Conservation (phyloP, 2,329 filamentous ascomycete genomes). For the Sphaerulina vaccinii region DNA sequence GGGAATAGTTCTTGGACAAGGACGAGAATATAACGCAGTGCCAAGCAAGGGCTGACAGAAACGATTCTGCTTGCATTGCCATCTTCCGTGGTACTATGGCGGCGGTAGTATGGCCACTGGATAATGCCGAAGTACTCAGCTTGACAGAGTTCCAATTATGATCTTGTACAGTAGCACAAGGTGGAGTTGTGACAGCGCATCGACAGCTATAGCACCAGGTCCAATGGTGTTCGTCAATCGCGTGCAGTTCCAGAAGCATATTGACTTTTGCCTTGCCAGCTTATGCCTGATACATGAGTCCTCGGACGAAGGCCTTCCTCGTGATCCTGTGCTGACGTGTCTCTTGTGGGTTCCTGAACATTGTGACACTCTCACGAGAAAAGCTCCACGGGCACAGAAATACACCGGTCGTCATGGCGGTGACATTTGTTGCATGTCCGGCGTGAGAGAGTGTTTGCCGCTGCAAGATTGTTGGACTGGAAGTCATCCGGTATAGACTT, state of each 20-base stretch:
- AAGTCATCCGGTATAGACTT: not conserved
- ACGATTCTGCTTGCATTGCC: no score
- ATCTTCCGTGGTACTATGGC: no score
- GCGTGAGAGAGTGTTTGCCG: not conserved
- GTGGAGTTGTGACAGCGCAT: slow-evolving; percentile 8
- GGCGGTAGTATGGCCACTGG: no score
- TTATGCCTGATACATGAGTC: not conserved
- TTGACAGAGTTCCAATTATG: not conserved
- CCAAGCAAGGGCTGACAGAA: no score
- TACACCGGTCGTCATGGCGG: no score
- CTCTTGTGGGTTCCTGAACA: slow-evolving; percentile 2
- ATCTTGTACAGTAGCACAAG: not conserved
- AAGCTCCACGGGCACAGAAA: not conserved
- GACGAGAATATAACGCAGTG: no score
- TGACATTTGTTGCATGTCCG: slow-evolving; percentile 1
- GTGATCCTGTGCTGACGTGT: slow-evolving; percentile 2
- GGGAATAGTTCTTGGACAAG: no score
- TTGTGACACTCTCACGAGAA: not conserved
- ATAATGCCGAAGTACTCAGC: no score
- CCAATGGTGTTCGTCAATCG: not conserved
- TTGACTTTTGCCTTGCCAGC: not conserved
- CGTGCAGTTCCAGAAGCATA: slow-evolving; percentile 9
- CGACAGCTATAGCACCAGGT: not conserved
- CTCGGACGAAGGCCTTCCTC: not conserved
- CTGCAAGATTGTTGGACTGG: not conserved